phyloP scores from a whole-genome alignment of 352 stramenopile species.

The Pythium brachiatum region DNA sequence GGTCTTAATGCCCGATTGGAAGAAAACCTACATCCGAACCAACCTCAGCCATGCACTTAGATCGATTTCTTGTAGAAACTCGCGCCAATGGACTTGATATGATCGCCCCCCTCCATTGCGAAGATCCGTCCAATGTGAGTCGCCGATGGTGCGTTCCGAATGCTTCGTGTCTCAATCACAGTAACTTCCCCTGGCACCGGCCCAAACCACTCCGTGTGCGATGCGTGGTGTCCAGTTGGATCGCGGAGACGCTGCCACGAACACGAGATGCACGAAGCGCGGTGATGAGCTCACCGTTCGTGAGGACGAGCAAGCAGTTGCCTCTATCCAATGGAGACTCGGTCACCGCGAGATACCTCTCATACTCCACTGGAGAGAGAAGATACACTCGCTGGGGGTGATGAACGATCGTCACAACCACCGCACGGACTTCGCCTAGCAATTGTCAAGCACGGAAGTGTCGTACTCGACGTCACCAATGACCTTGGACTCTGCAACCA shows the following conservation, averaged over 20 bases:
- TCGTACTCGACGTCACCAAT: neutral
- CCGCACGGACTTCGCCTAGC: neutral
- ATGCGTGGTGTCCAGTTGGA: conserved; percentile 3
- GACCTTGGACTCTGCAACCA: neutral
- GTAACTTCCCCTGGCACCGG: neutral
- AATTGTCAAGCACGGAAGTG: neutral
- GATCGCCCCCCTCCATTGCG: neutral
- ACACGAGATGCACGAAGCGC: neutral
- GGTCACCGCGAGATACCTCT: neutral
- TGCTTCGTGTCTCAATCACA: neutral
- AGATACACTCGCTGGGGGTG: neutral
- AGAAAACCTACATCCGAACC: no score
- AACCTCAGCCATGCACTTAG: no score
- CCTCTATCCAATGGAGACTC: neutral
- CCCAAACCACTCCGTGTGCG: conserved; percentile 12
- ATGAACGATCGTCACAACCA: neutral
- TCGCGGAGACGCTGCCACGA: neutral
- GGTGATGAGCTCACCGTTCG: neutral
- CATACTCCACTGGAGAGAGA: neutral
- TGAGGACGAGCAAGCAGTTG: neutral
- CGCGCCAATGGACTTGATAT: neutral
- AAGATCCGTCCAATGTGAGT: conserved; percentile 8
- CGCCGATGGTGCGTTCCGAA: neutral
- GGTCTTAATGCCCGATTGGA: no score
- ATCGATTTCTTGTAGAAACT: neutral